A percentile compares a stretch with the other conserved stretches of the same genome.
Conservation (phyloP, 2,329 filamentous ascomycete genomes). For the Zymoseptoria passerinii region DNA sequence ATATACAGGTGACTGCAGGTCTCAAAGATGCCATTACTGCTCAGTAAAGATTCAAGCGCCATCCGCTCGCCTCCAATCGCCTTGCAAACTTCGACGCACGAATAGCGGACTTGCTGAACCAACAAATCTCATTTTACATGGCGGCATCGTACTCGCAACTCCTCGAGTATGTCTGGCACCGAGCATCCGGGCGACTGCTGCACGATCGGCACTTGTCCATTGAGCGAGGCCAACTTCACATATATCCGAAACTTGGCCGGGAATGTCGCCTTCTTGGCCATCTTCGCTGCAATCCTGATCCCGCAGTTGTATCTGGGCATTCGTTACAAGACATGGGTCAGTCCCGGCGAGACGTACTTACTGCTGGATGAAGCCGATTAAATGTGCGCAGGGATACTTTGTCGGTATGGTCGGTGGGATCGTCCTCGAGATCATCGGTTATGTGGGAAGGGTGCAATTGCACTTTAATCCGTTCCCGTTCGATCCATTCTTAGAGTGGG, state of each 20-base stretch:
- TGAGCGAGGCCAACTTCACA: background rate
- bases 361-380: background rate
- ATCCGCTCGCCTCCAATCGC: too few relatives aligned
- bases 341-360: background rate
- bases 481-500: conserved; percentile 44
- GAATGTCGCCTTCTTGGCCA: conserved; percentile 42
- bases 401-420: conserved; percentile 42
- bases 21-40: too few relatives aligned
- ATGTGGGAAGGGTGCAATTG: conserved; percentile 47
- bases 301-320: conserved; percentile 44
- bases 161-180: background rate
- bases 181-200: background rate
- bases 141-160: background rate
- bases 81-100: too few relatives aligned
- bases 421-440: conserved; percentile 47
- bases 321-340: conserved; percentile 46
- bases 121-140: too few relatives aligned
- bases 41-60: too few relatives aligned
- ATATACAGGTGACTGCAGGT: too few relatives aligned
- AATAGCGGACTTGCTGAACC: too few relatives aligned
- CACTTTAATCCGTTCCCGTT: conserved; percentile 45
- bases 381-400: conserved; percentile 35
- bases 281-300: conserved; percentile 44
- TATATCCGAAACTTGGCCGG: conserved; percentile 43
- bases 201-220: background rate